Conservation (phyloP, 73 alveolate species). For the Tetrahymena borealis region DNA sequence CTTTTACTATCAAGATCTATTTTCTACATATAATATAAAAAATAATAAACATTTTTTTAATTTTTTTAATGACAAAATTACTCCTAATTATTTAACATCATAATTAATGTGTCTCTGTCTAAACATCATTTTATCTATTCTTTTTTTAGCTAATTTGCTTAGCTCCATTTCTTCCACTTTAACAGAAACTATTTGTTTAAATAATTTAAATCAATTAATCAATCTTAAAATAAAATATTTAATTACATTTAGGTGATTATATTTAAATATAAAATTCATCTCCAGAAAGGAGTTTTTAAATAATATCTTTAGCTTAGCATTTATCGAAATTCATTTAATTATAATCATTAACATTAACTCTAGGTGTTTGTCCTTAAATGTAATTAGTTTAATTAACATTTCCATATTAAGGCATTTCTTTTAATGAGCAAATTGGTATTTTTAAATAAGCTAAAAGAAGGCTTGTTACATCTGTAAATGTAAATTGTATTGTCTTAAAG, state of each 20-base stretch:
- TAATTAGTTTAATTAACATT: background rate
- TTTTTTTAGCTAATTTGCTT: background rate
- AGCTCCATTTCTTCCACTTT: background rate
- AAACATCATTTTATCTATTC: background rate
- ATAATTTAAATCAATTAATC: background rate
- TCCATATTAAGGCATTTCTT: background rate
- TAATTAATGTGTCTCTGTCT: background rate
- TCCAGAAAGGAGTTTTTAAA: background rate
- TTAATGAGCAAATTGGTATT: background rate
- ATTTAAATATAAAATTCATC: background rate
- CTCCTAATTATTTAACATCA: background rate
- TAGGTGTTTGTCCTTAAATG: background rate
- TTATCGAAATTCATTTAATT: background rate
- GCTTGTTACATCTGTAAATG: background rate
- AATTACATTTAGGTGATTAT: background rate
- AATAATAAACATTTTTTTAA: background rate
- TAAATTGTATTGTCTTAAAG: background rate
- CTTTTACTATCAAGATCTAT: background rate
- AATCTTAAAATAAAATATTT: background rate
- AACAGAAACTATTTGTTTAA: background rate
- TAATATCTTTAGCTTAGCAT: background rate
- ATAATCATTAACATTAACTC: background rate
- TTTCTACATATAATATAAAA: background rate
- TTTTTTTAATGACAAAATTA: too few relatives aligned
- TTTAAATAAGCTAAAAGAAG: background rate